Base-by-base conservation (phyloP, 768 basidiomycete species). In the Serendipita sp. region DNA sequence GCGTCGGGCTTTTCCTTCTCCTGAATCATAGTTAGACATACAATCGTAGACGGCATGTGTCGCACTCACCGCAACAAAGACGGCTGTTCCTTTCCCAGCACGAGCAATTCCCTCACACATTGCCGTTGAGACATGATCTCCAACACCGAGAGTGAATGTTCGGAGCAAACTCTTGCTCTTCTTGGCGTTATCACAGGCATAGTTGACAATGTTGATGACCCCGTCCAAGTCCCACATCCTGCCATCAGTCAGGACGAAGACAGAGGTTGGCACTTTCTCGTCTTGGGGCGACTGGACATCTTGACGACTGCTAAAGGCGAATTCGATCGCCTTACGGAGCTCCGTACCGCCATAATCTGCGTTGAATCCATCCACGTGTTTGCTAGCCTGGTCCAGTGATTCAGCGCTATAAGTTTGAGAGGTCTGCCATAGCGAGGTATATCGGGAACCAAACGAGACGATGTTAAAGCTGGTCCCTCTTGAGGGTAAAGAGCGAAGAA, bases 231-330 rank as follows among this genome's bases (percentile, higher is more conserved):
- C 48, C 13, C 26, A 51, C 9, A n/a, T n/a, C n/a, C n/a, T n/a
- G n/a, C n/a, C 83, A 63, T 83, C 84, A 1, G 84, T 85, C 31
- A 85, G 71, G 14, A 84, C 69, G 64, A 85, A 82, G 5, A 82
- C 69, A 5, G 72, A 76, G 0, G 80, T 79, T 0, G 82, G 74
- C 16, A 16, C 9, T 3, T 4, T 14, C 4, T 31, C 17, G n/a
- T 17, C 44, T 16, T 34, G n/a, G 1, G 31, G 31, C 28, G 68
- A 64, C 7, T 20, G 56, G n/a, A n/a, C n/a, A n/a, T n/a, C n/a
- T 5, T 65, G 68, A 3, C 79, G 75, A 3, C 68, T 68, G 1
- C 61, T 30, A n/a, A 82, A 72, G 24, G 77, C 76, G 1, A 56
- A 28, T 3, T 69, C 61, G 24, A 85, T 68, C 0, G 81, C 83